phyloP scores from a whole-genome alignment of 768 basidiomycete genomes.

The Russula abietina region DNA sequence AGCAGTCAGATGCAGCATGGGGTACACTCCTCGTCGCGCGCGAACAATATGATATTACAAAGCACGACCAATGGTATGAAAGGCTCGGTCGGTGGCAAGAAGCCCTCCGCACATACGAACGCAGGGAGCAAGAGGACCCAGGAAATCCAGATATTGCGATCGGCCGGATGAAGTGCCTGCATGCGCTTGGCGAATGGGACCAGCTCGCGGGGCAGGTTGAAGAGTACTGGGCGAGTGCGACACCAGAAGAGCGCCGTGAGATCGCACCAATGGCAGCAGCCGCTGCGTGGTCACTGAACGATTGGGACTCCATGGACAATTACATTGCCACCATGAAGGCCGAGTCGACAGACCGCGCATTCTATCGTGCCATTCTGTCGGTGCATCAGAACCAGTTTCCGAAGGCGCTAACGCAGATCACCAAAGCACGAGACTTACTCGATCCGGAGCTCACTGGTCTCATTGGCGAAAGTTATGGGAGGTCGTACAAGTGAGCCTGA shows the following conservation, averaged over 20 bases:
- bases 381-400: constrained; percentile 96
- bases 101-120: constrained; percentile 79
- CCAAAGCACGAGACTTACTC: constrained; percentile 85
- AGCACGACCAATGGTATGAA: constrained; percentile 98
- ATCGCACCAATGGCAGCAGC: constrained; percentile 97
- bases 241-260: constrained; percentile 75
- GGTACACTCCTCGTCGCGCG: constrained; percentile 88
- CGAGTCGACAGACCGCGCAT: constrained; percentile 90
- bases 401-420: constrained; percentile 84
- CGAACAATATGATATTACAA: constrained; percentile 82
- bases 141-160: constrained; percentile 70
- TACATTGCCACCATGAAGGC: constrained; percentile 90
- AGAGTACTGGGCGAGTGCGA: constrained; percentile 79
- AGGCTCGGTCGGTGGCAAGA: constrained; percentile 95
- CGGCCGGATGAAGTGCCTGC: constrained; percentile 91
- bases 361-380: constrained; percentile 92
- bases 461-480: constrained; percentile 93
- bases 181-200: constrained; percentile 98
- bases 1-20: constrained; percentile 97
- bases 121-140: constrained; percentile 69
- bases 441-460: constrained; percentile 88
- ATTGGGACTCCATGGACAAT: constrained; percentile 98
- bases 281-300: constrained; percentile 92
- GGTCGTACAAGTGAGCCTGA: constrained; percentile 80
- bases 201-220: constrained; percentile 79